Evolutionary conservation across 495 filamentous ascomycete species (phyloP), one percentile per base, ranked within the genome.

Genomic region (Platismatia glauca): DNA sequence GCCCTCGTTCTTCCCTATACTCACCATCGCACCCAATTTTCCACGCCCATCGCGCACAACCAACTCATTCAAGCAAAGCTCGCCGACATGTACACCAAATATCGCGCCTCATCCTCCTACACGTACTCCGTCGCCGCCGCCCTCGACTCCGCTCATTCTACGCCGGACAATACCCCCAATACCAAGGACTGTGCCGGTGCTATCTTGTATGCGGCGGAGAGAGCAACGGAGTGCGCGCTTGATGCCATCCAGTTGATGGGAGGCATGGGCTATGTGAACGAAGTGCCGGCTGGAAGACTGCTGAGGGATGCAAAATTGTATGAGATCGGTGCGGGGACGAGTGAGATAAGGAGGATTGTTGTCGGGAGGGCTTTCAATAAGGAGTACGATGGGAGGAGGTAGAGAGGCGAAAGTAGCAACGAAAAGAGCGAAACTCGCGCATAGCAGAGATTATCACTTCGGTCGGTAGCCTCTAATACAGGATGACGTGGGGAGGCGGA

Each of bases 261-360:
- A 35, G 94, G 94, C 4, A 98, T 90, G 81, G 94, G 94, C 7
- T 98, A 97, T 73, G 81, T 94, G 66, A 96, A 97, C 74, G 94
- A 98, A 78, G 88, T 97, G 72, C 85, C 91, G 0, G 93, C 89
- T 11, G 92, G 91, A 27, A 78, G 94, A 53, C 75, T 98, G 60
- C 74, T 97, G 61, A 76, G 94, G 58, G 94, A 98, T 77, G 86
- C 87, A 18, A 90, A 90, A 69, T 71, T 98, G 69, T 98, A 98
- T 76, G 95, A 97, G 78, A 97, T 98, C 75, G 94, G 94, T 2
- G 94, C 94, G 18, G 94, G 94, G 16, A 97, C 94, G 12, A 95
- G 90, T 64, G 94, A 98, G 79, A 85, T 98, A 33, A 76, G 94
- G 65, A 82, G 92, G 64, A 93, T 97, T 80, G 92, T 98, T 9